Evolutionary conservation across 345 rosid genomes (phyloP).

Genomic region (Citrus cavaleriei): DNA sequence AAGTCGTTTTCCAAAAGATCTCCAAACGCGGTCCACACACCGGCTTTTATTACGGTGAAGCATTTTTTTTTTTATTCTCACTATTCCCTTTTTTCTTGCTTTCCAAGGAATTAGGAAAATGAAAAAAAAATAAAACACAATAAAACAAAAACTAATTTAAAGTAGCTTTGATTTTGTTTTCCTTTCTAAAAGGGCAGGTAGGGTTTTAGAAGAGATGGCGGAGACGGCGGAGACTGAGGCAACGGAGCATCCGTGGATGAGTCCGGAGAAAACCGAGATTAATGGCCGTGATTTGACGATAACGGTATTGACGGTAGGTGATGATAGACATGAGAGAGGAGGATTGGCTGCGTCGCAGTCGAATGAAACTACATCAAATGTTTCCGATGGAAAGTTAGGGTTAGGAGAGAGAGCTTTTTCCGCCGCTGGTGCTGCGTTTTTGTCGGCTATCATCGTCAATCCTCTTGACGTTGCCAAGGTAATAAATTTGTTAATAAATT

Average conservation of each 20-base stretch:
- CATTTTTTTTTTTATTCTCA: background rate
- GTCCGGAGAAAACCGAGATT: slow-evolving; percentile 17
- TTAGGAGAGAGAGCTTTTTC: slow-evolving; percentile 68
- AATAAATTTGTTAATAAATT: background rate
- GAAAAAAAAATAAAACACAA: background rate
- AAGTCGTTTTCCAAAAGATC: background rate
- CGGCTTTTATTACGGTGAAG: background rate
- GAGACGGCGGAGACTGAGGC: slow-evolving; percentile 18
- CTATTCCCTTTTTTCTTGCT: background rate
- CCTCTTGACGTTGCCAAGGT: slow-evolving; percentile 98
- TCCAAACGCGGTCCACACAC: slow-evolving; percentile 18
- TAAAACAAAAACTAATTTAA: background rate
- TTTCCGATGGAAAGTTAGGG: slow-evolving; percentile 48
- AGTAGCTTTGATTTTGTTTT: background rate
- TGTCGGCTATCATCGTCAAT: slow-evolving; percentile 78
- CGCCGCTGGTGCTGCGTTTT: slow-evolving; percentile 92
- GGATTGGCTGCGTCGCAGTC: slow-evolving; percentile 20
- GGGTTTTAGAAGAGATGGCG: slow-evolving; percentile 14
- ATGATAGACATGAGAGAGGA: slow-evolving; percentile 18
- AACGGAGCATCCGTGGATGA: slow-evolving; percentile 24
- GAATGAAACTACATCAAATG: slow-evolving; percentile 8
- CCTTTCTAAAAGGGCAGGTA: background rate
- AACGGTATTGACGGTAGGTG: slow-evolving; percentile 13
- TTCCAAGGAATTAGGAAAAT: slow-evolving; percentile 30
- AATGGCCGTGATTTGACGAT: slow-evolving; percentile 14